Percentiles rank a stretch among this genome's conserved stretches.
Evolutionary conservation across 805 yeast species (phyloP).

Genomic region (Novakomyces olei): DNA sequence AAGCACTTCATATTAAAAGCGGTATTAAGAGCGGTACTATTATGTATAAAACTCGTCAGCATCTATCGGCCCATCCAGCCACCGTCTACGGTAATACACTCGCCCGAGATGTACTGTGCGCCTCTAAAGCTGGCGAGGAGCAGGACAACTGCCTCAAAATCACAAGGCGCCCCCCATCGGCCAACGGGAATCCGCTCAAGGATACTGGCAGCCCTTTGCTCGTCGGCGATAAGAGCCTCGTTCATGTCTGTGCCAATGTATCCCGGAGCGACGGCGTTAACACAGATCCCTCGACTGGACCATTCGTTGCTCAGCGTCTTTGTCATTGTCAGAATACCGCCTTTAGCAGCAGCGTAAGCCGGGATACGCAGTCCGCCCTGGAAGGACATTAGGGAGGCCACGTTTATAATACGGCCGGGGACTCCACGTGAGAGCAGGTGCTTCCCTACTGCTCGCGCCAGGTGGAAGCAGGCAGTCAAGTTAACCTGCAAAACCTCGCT

Average conservation of each 20-base stretch:
- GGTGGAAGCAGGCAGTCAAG: slow-evolving; percentile 18
- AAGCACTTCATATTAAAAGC: no score
- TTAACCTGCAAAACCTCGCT: slow-evolving; percentile 22
- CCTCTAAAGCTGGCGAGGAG: slow-evolving; percentile 28
- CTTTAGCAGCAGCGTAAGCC: slow-evolving; percentile 24
- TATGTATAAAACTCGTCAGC: no score
- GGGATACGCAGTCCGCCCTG: slow-evolving; percentile 20
- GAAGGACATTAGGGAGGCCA: slow-evolving; percentile 22
- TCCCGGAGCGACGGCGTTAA: slow-evolving; percentile 31
- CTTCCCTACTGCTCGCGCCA: slow-evolving; percentile 20
- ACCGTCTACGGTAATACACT: slow-evolving; percentile 21
- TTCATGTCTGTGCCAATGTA: slow-evolving; percentile 28
- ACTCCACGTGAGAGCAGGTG: slow-evolving; percentile 17
- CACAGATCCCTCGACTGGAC: slow-evolving; percentile 23
- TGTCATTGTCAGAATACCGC: slow-evolving; percentile 19
- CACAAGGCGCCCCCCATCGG: slow-evolving; percentile 29
- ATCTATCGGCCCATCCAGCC: not conserved
- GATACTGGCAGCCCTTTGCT: slow-evolving; percentile 14
- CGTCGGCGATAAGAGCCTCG: slow-evolving; percentile 13
- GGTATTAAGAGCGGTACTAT: no score
- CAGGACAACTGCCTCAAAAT: slow-evolving; percentile 24
- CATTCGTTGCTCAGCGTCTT: slow-evolving; percentile 24
- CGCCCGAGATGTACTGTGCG: slow-evolving; percentile 32
- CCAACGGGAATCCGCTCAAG: slow-evolving; percentile 23
- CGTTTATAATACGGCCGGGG: slow-evolving; percentile 23